A percentile compares a stretch with the other conserved stretches of the same genome.
Evolutionary conservation across 148 eudicot species (phyloP).

Genomic region (Vaccinium darrowii): DNA sequence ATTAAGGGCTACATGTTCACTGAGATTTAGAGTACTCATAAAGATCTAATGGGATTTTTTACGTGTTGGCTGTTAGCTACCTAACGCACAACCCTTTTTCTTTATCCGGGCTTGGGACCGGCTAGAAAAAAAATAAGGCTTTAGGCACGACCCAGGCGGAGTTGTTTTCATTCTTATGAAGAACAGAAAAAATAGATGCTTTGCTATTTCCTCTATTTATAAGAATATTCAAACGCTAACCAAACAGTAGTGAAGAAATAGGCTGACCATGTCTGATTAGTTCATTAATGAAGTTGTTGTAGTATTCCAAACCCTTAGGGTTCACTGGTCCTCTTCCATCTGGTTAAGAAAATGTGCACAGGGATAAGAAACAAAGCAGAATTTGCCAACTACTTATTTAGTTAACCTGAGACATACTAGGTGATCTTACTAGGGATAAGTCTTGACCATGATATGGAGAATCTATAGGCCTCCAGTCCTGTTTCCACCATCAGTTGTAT

Average conservation of each 20-base stretch:
- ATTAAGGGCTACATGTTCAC: no score
- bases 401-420: background rate
- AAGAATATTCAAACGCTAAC: background rate
- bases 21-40: no score
- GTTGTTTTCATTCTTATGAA: background rate
- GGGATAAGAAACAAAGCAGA: background rate
- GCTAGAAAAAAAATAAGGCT: no score
- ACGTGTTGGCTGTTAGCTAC: no score
- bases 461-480: constrained; percentile 58
- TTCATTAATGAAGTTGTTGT: constrained; percentile 55
- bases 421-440: constrained; percentile 49
- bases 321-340: constrained; percentile 64
- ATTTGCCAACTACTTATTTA: background rate
- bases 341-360: constrained; percentile 14
- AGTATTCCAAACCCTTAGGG: constrained; percentile 45
- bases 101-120: no score
- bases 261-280: constrained; percentile 48
- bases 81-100: no score
- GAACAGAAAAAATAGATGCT: background rate
- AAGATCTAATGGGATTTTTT: no score
- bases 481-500: constrained; percentile 59
- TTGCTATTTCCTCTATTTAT: background rate
- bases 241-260: constrained; percentile 10
- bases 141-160: no score
- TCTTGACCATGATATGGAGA: constrained; percentile 73